Conservation (phyloP, 2,329 filamentous ascomycete genomes). For the Raffaelea arxii region DNA sequence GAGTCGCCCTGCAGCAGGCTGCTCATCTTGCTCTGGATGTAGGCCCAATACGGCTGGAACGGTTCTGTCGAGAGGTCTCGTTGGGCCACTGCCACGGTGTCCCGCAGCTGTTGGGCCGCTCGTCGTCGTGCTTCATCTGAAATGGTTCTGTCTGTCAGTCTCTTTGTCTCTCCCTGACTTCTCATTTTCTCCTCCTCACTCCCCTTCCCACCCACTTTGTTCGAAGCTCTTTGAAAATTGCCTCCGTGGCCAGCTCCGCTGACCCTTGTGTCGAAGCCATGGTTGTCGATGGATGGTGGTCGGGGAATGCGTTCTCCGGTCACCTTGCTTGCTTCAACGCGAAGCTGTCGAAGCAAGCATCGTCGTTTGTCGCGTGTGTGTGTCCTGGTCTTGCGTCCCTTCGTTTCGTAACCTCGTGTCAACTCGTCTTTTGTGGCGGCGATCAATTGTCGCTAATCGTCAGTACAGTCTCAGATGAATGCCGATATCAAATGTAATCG, state of each 20-base stretch:
- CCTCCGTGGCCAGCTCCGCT: constrained; percentile 45
- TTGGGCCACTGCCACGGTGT: constrained; percentile 44
- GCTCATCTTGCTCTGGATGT: constrained; percentile 47
- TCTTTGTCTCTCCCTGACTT: too few relatives aligned
- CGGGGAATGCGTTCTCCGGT: constrained; percentile 1
- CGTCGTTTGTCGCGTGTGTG: too few relatives aligned
- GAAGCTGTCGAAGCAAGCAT: constrained; percentile 7
- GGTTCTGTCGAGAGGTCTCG: constrained; percentile 71
- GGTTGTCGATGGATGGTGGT: constrained; percentile 13
- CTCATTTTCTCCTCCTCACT: not conserved
- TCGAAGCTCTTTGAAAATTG: constrained; percentile 43
- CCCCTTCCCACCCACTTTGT: constrained; percentile 33
- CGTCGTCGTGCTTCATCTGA: constrained; percentile 40
- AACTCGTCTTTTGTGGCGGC: too few relatives aligned
- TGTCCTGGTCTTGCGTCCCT: too few relatives aligned
- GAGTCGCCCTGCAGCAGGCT: constrained; percentile 74
- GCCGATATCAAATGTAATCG: too few relatives aligned
- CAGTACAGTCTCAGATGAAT: too few relatives aligned
- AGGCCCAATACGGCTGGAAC: constrained; percentile 53
- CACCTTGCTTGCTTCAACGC: constrained; percentile 11
- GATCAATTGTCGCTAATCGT: too few relatives aligned
- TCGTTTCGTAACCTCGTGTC: too few relatives aligned
- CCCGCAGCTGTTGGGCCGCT: constrained; percentile 42
- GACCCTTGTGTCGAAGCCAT: constrained; percentile 20
- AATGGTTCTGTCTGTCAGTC: constrained; percentile 17